phyloP scores from a whole-genome alignment of 768 basidiomycete genomes.

The Trametopsis cervina region DNA sequence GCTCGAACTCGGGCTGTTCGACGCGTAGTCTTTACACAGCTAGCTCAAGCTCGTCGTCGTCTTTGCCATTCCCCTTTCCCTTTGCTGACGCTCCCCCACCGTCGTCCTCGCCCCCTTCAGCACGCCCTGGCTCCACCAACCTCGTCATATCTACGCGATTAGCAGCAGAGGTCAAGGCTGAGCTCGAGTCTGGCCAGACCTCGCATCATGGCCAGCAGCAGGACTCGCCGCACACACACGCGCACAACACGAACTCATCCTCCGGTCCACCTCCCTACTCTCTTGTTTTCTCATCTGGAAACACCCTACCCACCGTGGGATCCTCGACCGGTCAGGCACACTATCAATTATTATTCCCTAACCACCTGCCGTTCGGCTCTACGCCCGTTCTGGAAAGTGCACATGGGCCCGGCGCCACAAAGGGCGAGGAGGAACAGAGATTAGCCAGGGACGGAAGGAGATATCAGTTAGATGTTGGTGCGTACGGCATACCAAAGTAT shows the following conservation, averaged over 20 bases:
- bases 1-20: slow-evolving; percentile 22
- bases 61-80: slow-evolving; percentile 22
- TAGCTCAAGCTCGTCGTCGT: slow-evolving; percentile 23
- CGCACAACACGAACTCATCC: neutral
- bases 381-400: slow-evolving; percentile 13
- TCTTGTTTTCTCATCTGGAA: slow-evolving; percentile 39
- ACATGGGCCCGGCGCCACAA: slow-evolving; percentile 10
- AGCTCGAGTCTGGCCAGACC: slow-evolving; percentile 29
- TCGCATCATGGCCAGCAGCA: slow-evolving; percentile 17
- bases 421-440: neutral
- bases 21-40: slow-evolving; percentile 38
- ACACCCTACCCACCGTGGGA: slow-evolving; percentile 20
- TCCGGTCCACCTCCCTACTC: slow-evolving; percentile 30
- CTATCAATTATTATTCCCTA: slow-evolving; percentile 32
- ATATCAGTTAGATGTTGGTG: slow-evolving; percentile 66
- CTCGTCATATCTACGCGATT: slow-evolving; percentile 35
- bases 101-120: slow-evolving; percentile 31
- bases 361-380: slow-evolving; percentile 26
- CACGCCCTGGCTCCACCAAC: slow-evolving; percentile 33
- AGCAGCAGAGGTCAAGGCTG: slow-evolving; percentile 39
- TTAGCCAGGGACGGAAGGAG: slow-evolving; percentile 26
- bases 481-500: slow-evolving; percentile 79
- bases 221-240: neutral
- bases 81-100: slow-evolving; percentile 36
- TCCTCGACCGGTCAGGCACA: slow-evolving; percentile 24